Conservation (phyloP, 805 yeast species). For the Schwanniomyces polymorphus region DNA sequence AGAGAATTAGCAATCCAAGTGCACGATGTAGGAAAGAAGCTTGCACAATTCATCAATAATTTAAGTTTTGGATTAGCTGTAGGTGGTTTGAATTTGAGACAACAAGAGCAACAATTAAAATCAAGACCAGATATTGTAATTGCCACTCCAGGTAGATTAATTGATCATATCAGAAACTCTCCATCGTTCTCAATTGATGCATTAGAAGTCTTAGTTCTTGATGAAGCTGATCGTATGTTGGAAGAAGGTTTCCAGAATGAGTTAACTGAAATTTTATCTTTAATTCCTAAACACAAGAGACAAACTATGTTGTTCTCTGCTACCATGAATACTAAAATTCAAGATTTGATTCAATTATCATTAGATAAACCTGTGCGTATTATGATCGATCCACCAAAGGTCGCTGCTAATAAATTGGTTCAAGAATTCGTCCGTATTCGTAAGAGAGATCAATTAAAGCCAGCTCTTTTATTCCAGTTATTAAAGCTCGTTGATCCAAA, state of each 20-base stretch:
- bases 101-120: constrained; percentile 92
- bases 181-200: constrained; percentile 88
- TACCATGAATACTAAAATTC: constrained; percentile 93
- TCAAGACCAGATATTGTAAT: constrained; percentile 93
- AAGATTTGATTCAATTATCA: constrained; percentile 82
- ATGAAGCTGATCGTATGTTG: constrained; percentile 98
- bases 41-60: constrained; percentile 73
- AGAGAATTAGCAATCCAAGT: constrained; percentile 98
- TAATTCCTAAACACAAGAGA: constrained; percentile 81
- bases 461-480: constrained; percentile 76
- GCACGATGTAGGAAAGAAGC: constrained; percentile 84
- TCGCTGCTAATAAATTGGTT: constrained; percentile 84
- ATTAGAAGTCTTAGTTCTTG: constrained; percentile 89
- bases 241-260: constrained; percentile 99
- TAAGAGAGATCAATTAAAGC: constrained; percentile 80
- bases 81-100: constrained; percentile 94
- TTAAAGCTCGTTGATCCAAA: constrained; percentile 64
- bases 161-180: constrained; percentile 94
- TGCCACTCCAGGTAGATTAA: constrained; percentile 98
- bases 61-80: constrained; percentile 92
- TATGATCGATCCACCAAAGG: constrained; percentile 95
- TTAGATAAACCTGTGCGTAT: constrained; percentile 88
- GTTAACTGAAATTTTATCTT: constrained; percentile 81
- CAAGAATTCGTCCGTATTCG: constrained; percentile 96
- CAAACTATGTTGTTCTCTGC: constrained; percentile 96